Conservation (phyloP, 306 rosid species). For the Albizia julibrissin region DNA sequence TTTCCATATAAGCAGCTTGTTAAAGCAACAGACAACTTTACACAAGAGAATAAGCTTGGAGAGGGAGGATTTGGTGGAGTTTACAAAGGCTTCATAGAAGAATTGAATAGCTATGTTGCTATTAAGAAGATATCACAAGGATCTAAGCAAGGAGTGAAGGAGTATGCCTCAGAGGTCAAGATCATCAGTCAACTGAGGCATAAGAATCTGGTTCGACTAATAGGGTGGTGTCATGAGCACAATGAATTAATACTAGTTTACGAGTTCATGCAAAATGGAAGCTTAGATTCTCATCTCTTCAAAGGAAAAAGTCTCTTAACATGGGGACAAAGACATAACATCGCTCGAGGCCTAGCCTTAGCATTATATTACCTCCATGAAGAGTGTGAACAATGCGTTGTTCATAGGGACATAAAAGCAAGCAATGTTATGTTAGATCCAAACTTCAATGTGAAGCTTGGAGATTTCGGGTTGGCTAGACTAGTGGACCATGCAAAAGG, state of each 20-base stretch:
- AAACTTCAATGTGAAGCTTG: slow-evolving; percentile 39
- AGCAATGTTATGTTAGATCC: slow-evolving; percentile 46
- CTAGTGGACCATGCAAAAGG: slow-evolving; percentile 29
- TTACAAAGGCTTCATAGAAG: slow-evolving; percentile 8
- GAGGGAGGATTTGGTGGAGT: slow-evolving; percentile 50
- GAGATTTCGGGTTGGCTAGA: slow-evolving; percentile 52
- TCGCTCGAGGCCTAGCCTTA: slow-evolving; percentile 40
- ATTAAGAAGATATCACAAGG: slow-evolving; percentile 18
- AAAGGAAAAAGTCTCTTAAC: slow-evolving; percentile 26
- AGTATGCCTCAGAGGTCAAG: slow-evolving; percentile 12
- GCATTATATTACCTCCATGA: slow-evolving; percentile 47
- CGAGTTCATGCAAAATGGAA: slow-evolving; percentile 48
- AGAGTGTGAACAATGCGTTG: slow-evolving; percentile 19
- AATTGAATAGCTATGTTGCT: neutral
- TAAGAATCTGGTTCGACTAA: slow-evolving; percentile 40
- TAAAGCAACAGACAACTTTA: slow-evolving; percentile 39
- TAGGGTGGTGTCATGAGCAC: slow-evolving; percentile 47
- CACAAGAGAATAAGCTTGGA: slow-evolving; percentile 42
- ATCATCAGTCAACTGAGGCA: slow-evolving; percentile 27
- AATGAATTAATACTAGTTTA: slow-evolving; percentile 37
- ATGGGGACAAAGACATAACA: slow-evolving; percentile 41
- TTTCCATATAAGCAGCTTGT: slow-evolving; percentile 43
- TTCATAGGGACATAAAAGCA: slow-evolving; percentile 16
- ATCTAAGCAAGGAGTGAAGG: slow-evolving; percentile 10
- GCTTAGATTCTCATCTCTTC: slow-evolving; percentile 43